A percentile compares a stretch with the other conserved stretches of the same genome.
Conservation (phyloP, 257 asterid species). For the Nicotiana benthamiana region DNA sequence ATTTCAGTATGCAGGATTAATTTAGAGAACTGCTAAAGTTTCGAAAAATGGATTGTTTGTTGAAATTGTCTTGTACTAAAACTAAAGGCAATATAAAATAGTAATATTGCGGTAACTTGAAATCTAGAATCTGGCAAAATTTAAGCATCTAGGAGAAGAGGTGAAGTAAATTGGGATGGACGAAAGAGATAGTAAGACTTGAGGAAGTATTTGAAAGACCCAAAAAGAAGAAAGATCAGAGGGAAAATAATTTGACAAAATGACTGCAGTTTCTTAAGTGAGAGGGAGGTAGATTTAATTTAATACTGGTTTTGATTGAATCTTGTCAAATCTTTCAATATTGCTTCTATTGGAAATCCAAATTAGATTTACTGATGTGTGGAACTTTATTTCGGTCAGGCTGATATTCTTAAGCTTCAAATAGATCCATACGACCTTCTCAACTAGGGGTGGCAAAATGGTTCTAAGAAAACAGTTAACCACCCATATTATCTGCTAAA, state of each 20-base stretch:
- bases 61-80: background rate
- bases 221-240: background rate
- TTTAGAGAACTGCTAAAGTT: background rate
- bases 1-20: background rate
- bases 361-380: background rate
- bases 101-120: background rate
- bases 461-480: too few species aligned
- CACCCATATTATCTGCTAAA: too few species aligned
- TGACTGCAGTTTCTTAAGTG: too few species aligned
- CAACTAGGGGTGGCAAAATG: too few species aligned
- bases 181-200: background rate
- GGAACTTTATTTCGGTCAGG: background rate
- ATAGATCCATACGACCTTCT: too few species aligned
- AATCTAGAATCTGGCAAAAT: background rate
- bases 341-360: background rate
- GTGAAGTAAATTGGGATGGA: background rate
- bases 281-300: too few species aligned
- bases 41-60: background rate
- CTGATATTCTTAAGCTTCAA: background rate
- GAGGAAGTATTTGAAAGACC: background rate
- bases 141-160: background rate
- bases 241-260: background rate
- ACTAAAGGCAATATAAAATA: background rate
- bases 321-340: background rate
- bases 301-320: background rate